Evolutionary conservation across 176 grass and related monocot genomes (phyloP).

Genomic region (Ampelocalamus luodianensis): DNA sequence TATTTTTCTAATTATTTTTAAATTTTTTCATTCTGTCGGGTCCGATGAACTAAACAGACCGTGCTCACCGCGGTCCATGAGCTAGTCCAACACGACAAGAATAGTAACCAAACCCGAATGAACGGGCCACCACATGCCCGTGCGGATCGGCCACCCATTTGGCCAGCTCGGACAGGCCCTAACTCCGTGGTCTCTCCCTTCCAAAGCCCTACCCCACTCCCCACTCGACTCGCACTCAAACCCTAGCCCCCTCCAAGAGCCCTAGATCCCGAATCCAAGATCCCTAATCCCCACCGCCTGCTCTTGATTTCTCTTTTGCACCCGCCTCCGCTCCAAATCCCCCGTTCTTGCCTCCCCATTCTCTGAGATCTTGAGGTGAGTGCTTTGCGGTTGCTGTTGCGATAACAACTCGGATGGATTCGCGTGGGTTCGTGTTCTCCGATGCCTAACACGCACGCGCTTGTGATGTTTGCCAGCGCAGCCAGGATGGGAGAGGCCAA

Average conservation of each 20-base stretch:
- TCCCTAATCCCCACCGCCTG: background rate
- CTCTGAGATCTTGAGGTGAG: slow-evolving; percentile 17
- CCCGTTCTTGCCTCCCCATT: background rate
- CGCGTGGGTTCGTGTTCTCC: background rate
- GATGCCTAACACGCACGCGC: background rate
- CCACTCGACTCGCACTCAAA: too few relatives aligned
- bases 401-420: background rate
- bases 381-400: background rate
- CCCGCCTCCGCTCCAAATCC: slow-evolving; percentile 1
- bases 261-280: slow-evolving; percentile 30
- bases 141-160: too few relatives aligned
- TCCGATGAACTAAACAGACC: too few relatives aligned
- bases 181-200: too few relatives aligned
- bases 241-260: background rate
- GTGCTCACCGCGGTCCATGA: too few relatives aligned
- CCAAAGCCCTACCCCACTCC: too few relatives aligned
- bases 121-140: too few relatives aligned
- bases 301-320: slow-evolving; percentile 34
- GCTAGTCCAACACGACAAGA: too few relatives aligned
- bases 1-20: too few relatives aligned
- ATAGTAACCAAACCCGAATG: too few relatives aligned
- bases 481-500: slow-evolving; percentile 87
- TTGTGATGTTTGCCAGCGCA: background rate
- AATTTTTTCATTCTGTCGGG: too few relatives aligned
- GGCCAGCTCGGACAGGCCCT: too few relatives aligned